Evolutionary conservation across 2,329 filamentous ascomycete species (phyloP).

Genomic region (Penicillium sp.): DNA sequence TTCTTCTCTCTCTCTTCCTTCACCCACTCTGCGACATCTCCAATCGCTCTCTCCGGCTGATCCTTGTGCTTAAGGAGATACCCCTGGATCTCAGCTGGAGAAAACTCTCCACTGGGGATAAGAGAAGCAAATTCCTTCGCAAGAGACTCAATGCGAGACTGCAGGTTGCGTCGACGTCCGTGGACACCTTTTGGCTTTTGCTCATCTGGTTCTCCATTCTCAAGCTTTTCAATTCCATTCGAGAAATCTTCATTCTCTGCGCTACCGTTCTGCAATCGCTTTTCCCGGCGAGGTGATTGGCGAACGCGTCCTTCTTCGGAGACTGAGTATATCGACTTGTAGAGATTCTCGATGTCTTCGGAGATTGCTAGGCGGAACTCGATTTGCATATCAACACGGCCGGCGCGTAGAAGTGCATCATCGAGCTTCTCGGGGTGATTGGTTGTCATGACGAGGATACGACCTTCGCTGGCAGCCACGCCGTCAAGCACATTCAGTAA

Average conservation of each 20-base stretch:
- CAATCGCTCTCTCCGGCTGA: constrained; percentile 40
- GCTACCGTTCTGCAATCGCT: background rate
- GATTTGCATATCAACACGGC: constrained; percentile 70
- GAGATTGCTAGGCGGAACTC: constrained; percentile 56
- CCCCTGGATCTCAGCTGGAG: constrained; percentile 51
- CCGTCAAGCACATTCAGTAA: constrained; percentile 74
- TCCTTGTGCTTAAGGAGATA: constrained; percentile 47
- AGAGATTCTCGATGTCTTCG: constrained; percentile 47
- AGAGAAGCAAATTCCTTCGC: constrained; percentile 40
- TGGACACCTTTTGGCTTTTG: constrained; percentile 7
- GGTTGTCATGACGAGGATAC: constrained; percentile 76
- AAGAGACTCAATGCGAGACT: constrained; percentile 31
- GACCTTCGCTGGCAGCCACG: constrained; percentile 71
- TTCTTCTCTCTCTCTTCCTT: constrained; percentile 31
- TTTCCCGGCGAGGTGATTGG: background rate
- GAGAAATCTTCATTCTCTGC: background rate
- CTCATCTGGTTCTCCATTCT: background rate
- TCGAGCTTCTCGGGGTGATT: constrained; percentile 71
- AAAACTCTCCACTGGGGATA: constrained; percentile 44
- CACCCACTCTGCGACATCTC: constrained; percentile 41
- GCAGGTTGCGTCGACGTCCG: constrained; percentile 18
- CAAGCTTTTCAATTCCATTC: too few species aligned
- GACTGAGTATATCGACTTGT: constrained; percentile 46
- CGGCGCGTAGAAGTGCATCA: constrained; percentile 67
- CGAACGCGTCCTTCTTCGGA: constrained; percentile 40